Conservation (phyloP, 352 stramenopile species). For the Pelagophyceae sp. region DNA sequence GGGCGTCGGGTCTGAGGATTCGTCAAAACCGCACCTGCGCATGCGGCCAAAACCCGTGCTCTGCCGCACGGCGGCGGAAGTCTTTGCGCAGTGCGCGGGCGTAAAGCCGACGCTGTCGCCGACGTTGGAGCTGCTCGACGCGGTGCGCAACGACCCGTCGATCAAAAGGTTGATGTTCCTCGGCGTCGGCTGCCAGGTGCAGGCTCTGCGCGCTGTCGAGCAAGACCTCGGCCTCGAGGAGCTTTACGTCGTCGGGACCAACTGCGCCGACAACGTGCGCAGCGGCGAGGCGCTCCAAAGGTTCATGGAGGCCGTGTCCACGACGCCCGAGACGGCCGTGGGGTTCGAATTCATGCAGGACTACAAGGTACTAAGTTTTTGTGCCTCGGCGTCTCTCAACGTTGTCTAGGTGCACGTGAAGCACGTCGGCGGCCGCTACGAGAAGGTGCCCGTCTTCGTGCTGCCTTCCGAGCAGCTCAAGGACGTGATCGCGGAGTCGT, state of each 20-base stretch:
- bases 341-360: constrained; percentile 61
- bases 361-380: too few relatives aligned
- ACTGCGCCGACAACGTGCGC: constrained; percentile 47
- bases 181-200: constrained; percentile 51
- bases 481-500: neutral
- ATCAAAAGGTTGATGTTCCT: constrained; percentile 51
- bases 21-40: neutral
- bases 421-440: constrained; percentile 3
- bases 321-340: constrained; percentile 22
- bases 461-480: constrained; percentile 1
- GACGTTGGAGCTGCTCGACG: constrained; percentile 46
- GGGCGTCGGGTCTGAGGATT: too few relatives aligned
- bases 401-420: constrained; percentile 60
- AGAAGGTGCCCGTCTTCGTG: neutral
- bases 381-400: too few relatives aligned
- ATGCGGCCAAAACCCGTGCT: constrained; percentile 42
- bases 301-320: constrained; percentile 39
- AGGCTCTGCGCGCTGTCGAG: constrained; percentile 36
- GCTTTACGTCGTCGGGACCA: constrained; percentile 52
- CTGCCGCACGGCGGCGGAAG: constrained; percentile 39
- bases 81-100: constrained; percentile 36
- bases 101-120: constrained; percentile 51
- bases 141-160: constrained; percentile 41
- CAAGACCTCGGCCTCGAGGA: constrained; percentile 42
- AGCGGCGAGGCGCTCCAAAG: constrained; percentile 42